Conservation (phyloP, 306 rosid species). For the Prunus mume region DNA sequence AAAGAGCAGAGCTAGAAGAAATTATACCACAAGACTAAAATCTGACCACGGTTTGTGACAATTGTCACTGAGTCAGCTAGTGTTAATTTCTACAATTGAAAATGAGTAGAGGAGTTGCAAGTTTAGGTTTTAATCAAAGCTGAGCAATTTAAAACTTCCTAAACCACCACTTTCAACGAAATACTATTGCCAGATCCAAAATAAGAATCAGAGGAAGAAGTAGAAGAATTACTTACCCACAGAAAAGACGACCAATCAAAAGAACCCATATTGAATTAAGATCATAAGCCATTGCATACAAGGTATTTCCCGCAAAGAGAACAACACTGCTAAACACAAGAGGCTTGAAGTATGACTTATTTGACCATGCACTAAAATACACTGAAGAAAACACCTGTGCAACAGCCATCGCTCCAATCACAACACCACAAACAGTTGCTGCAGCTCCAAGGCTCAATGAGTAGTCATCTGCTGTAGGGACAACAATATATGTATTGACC, state of each 20-base stretch:
- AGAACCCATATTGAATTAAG: constrained; percentile 80
- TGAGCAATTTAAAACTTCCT: not conserved
- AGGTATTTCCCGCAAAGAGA: constrained; percentile 69
- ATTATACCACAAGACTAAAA: not conserved
- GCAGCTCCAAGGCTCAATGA: constrained; percentile 96
- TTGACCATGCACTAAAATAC: constrained; percentile 99
- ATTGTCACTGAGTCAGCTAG: not conserved
- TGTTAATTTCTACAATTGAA: not conserved
- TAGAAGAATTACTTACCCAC: constrained; percentile 68
- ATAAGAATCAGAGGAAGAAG: constrained; percentile 21
- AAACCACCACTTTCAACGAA: not conserved
- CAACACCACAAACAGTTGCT: constrained; percentile 95
- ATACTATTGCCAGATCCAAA: constrained; percentile 1
- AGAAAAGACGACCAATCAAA: constrained; percentile 85
- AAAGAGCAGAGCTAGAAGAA: not conserved
- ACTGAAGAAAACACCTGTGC: constrained; percentile 97
- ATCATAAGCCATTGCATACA: constrained; percentile 94
- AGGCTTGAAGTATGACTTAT: constrained; percentile 87
- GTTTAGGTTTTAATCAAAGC: not conserved
- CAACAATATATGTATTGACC: constrained; percentile 97
- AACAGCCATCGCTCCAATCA: constrained; percentile 98
- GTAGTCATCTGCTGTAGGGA: constrained; percentile 99
- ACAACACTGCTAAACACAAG: constrained; percentile 90
- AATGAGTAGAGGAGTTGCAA: not conserved
- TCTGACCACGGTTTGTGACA: not conserved